phyloP scores from a whole-genome alignment of 2,329 filamentous ascomycete genomes.

The Cladosporium velox region DNA sequence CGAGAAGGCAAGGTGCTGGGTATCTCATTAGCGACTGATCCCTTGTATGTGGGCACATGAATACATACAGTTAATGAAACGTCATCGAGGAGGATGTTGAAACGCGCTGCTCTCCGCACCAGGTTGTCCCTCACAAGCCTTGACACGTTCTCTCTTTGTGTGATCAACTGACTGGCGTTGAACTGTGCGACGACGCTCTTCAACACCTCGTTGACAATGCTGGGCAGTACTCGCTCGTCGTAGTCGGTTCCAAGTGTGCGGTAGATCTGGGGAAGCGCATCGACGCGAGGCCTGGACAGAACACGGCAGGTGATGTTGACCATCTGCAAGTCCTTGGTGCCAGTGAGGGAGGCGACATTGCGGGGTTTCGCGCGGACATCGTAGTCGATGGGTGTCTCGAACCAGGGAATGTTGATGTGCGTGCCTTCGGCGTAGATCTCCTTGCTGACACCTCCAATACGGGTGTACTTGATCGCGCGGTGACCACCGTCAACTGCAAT shows the following conservation, averaged over 20 bases:
- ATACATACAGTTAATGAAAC: conserved; percentile 74
- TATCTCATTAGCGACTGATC: conserved; percentile 13
- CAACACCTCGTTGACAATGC: conserved; percentile 98
- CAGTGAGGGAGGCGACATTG: conserved; percentile 94
- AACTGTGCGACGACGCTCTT: conserved; percentile 99
- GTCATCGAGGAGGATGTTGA: conserved; percentile 97
- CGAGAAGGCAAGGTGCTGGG: conserved; percentile 66
- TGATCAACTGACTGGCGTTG: conserved; percentile 97
- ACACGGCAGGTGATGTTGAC: conserved; percentile 99
- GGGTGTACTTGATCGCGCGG: conserved; percentile 96
- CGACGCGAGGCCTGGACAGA: conserved; percentile 83
- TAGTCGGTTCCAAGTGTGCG: conserved; percentile 93
- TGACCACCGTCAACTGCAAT: conserved; percentile 86
- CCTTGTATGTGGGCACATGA: not conserved
- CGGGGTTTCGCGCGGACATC: conserved; percentile 97
- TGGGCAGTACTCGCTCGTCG: conserved; percentile 95
- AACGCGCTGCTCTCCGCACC: conserved; percentile 83
- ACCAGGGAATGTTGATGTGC: conserved; percentile 91
- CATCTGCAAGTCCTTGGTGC: conserved; percentile 99
- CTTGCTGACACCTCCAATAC: conserved; percentile 83
- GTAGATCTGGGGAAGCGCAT: conserved; percentile 94
- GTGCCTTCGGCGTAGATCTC: conserved; percentile 98
- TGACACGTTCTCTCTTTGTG: conserved; percentile 96
- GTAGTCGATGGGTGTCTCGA: conserved; percentile 94
- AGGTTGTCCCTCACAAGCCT: conserved; percentile 90